Base-by-base conservation (phyloP, 371 early-diverging fungal species). In the Dichotomocladium elegans region DNA sequence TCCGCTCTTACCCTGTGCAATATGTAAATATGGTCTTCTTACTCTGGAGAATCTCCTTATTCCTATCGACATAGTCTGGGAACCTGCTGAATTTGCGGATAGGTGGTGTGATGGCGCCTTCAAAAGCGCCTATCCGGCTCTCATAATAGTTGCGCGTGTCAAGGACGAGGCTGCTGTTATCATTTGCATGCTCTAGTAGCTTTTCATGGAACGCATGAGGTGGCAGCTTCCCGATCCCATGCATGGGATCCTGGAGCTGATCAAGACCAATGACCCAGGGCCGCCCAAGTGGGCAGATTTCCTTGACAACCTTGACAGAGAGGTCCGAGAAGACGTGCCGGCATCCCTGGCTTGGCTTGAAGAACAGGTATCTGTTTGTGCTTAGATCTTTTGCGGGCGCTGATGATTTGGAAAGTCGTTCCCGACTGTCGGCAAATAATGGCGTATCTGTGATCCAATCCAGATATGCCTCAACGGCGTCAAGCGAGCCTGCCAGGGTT, bases 81-180 rank as follows among this genome's bases (percentile, higher is more conserved):
- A 89, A 78, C 0, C 80, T 68, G 24, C 81, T 79, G 53, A 87
- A 89, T 52, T 81, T 82, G 28, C 89, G 80, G 8, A 87, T 83
- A 9, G 85, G 72, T 0, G 89, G 89, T 19, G 64, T 67, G 5
- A 80, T 55, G 14, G 89, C 86, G 5, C 67, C 72, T 24, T 75
- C 63, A 47, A 89, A 89, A 28, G 75, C 68, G 11, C 89, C 89
- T 48, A 87, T 78, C 12, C 70, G 62, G 35, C 81, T 76, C 58
- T 89, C 89, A 40, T 89, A 89, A 47, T 87, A 82, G 52, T 89
- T 89, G 14, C 89, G 68, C 14, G 82, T 79, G 64, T 89, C 89
- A 33, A 89, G 44, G 12, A 87, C 40, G 3, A 87, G 44, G 25
- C 62, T 61, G 34, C 73, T 74, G 10, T 61, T 59, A 11, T 66